Base-by-base conservation (phyloP, 1,139 yeast species). In the Blastobotrys arbuscula region DNA sequence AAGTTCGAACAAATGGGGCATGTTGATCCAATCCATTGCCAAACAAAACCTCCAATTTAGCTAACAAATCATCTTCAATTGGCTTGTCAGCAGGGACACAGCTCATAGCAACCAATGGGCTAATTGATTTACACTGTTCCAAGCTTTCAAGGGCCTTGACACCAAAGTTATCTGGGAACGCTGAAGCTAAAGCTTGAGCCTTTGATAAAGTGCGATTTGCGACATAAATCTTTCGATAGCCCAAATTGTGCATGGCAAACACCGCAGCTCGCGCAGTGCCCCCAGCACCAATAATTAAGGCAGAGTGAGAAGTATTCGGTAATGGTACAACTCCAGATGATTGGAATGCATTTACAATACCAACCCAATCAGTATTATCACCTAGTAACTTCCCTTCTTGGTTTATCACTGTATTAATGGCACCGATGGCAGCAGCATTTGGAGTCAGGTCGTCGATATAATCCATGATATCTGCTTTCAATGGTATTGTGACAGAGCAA, bases 261-360 rank as follows among this genome's bases (percentile, higher is more conserved):
- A 87, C 80, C 1, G 97, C 98, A 38, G 98, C 97, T 62, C 97
- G 78, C 0, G 96, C 83, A 34, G 99, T 90, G 44, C 99, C 99
- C 40, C 99, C 99, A 26, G 96, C 96, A 44, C 99, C 99, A 57
- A 92, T 73, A 47, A 92, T 84, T 53, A 92, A 52, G 1, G 59
- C 70, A n/a, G 49, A 58, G 51, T 54, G 44, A 49, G 69, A 55
- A 39, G 70, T 68, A 28, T 43, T 40, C 13, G 50, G 53, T 28
- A 48, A 23, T 33, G 85, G 79, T 31, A 81, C 81, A 21, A 61
- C 62, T 10, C 92, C 92, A 51, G 75, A 74, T 52, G 75, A 68
- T 39, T 70, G 63, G 59, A 88, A 80, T 1, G 96, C 79, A 55
- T 83, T 77, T 43, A 74, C 75, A 57, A 94, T 85, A 20, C 98